Conservation (phyloP, 2,329 filamentous ascomycete genomes). For the Gnomoniopsis smithogilvyi region DNA sequence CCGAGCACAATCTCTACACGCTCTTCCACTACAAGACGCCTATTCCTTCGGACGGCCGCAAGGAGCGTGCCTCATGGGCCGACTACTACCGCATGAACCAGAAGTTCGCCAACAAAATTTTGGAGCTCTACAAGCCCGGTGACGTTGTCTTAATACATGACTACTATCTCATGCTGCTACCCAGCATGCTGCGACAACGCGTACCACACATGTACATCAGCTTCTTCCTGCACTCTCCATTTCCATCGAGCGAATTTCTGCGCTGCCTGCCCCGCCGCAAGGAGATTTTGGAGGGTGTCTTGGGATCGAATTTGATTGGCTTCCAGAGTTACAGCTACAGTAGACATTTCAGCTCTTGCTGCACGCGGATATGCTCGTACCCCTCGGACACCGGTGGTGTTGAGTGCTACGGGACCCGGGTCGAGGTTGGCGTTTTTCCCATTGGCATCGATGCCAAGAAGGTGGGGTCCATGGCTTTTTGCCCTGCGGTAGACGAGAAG, state of each 20-base stretch:
- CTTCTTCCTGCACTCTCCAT: constrained; percentile 91
- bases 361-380: constrained; percentile 86
- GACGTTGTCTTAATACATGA: constrained; percentile 93
- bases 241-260: constrained; percentile 94
- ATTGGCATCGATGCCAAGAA: constrained; percentile 89
- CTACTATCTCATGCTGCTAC: constrained; percentile 87
- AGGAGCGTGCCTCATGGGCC: constrained; percentile 79
- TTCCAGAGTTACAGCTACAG: constrained; percentile 97
- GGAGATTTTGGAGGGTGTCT: constrained; percentile 83
- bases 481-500: constrained; percentile 65
- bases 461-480: constrained; percentile 73
- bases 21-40: constrained; percentile 96
- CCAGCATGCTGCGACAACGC: constrained; percentile 81
- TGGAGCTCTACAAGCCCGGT: constrained; percentile 85
- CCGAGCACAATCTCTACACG: constrained; percentile 87
- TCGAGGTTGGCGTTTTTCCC: constrained; percentile 89
- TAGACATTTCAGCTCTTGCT: constrained; percentile 91
- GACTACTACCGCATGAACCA: constrained; percentile 94
- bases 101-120: constrained; percentile 84
- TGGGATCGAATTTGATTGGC: constrained; percentile 88
- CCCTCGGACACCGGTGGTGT: constrained; percentile 82
- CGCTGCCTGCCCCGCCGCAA: constrained; percentile 84
- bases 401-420: constrained; percentile 83
- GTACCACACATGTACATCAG: constrained; percentile 88
- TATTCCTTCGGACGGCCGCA: constrained; percentile 80